phyloP scores from a whole-genome alignment of 2,329 filamentous ascomycete species.

The Metarhizium rileyi region DNA sequence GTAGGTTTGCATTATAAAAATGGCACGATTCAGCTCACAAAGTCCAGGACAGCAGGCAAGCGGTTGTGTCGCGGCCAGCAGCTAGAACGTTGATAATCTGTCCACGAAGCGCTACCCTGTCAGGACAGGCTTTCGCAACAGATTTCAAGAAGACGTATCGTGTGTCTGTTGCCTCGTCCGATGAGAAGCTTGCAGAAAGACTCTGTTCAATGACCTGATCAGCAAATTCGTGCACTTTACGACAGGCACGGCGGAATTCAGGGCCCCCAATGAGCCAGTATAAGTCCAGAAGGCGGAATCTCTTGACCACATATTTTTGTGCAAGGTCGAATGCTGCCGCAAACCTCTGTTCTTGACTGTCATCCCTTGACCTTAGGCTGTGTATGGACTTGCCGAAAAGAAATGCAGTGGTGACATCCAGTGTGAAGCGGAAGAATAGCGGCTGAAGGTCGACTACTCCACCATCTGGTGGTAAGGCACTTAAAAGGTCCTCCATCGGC shows the following conservation, averaged over 20 bases:
- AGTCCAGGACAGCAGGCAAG: neutral
- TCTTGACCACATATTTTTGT: neutral
- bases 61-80: neutral
- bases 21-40: neutral
- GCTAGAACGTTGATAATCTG: neutral
- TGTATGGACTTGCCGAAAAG: neutral
- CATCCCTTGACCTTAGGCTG: neutral
- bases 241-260: neutral
- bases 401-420: neutral
- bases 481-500: neutral
- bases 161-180: neutral
- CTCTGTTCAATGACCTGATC: neutral
- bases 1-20: neutral
- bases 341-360: neutral
- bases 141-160: neutral
- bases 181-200: neutral
- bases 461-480: neutral
- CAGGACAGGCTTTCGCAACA: neutral
- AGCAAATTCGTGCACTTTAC: neutral
- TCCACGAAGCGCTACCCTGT: neutral
- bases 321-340: neutral
- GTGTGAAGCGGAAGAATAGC: neutral
- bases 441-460: neutral
- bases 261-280: neutral
- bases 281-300: neutral